Evolutionary conservation across 768 basidiomycete species (phyloP).

Genomic region (Lentinula boryana): DNA sequence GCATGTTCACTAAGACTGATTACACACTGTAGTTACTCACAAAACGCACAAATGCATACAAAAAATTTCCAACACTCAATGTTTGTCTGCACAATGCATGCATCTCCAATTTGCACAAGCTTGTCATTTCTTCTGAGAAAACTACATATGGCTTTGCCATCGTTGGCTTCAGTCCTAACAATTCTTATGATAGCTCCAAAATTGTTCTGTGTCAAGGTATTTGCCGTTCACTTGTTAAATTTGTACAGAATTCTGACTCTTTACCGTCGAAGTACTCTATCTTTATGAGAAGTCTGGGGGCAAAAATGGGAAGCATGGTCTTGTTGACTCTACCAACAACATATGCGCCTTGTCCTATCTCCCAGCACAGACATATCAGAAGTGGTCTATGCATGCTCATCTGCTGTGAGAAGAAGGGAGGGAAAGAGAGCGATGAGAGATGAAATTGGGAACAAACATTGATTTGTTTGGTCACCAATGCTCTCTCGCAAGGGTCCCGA

Average conservation of each 20-base stretch:
- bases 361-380: conserved; percentile 10
- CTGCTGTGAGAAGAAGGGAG: too few relatives aligned
- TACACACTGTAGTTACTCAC: background rate
- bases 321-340: conserved; percentile 12
- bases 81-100: background rate
- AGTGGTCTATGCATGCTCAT: too few relatives aligned
- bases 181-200: background rate
- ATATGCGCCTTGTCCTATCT: conserved; percentile 20
- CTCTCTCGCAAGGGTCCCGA: background rate
- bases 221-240: too few relatives aligned
- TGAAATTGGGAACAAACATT: background rate
- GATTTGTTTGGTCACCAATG: background rate
- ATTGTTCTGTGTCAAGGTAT: too few relatives aligned
- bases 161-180: background rate
- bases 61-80: background rate
- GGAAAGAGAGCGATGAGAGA: too few relatives aligned
- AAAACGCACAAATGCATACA: background rate
- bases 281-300: conserved; percentile 21
- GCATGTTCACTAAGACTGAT: too few relatives aligned
- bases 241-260: too few relatives aligned
- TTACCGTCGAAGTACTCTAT: conserved; percentile 8
- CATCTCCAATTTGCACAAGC: background rate
- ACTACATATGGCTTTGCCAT: background rate
- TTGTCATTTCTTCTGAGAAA: background rate
- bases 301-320: conserved; percentile 19